phyloP scores from a whole-genome alignment of 2,329 filamentous ascomycete genomes.

The Neonectria punicea region DNA sequence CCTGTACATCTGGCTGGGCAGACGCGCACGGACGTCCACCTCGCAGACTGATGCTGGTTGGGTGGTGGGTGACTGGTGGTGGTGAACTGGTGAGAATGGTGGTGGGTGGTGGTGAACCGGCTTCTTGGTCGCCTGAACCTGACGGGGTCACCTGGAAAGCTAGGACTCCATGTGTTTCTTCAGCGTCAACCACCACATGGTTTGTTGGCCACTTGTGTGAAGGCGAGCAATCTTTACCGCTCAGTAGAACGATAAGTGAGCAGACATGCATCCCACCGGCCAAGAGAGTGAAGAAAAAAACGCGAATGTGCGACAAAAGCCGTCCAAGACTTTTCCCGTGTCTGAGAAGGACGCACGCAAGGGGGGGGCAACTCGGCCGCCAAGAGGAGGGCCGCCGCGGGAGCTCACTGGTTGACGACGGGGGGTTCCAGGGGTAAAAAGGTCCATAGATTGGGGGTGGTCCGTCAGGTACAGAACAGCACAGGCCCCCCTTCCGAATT shows the following conservation, averaged over 20 bases:
- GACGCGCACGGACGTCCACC: constrained; percentile 1
- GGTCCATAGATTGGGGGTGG: constrained; percentile 2
- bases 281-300: constrained; percentile 5
- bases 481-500: constrained; percentile 31
- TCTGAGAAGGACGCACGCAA: constrained; percentile 29
- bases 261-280: not conserved
- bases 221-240: not conserved
- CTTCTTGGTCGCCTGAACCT: constrained; percentile 23
- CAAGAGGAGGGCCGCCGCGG: constrained; percentile 26
- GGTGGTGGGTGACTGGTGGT: not conserved
- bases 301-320: constrained; percentile 4
- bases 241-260: not conserved
- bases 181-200: not conserved
- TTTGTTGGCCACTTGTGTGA: not conserved
- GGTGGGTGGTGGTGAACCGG: constrained; percentile 1
- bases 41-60: not conserved
- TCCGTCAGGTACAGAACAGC: constrained; percentile 28
- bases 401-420: constrained; percentile 29
- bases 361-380: constrained; percentile 10
- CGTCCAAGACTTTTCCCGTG: constrained; percentile 11
- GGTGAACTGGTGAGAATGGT: too few relatives aligned
- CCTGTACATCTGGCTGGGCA: not conserved
- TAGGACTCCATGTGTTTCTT: not conserved
- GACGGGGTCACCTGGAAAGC: constrained; percentile 14
- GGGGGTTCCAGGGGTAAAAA: constrained; percentile 33